Percentiles rank a stretch among this genome's conserved stretches.
phyloP scores from a whole-genome alignment of 768 basidiomycete species.

The Rhodotorula paludigena region DNA sequence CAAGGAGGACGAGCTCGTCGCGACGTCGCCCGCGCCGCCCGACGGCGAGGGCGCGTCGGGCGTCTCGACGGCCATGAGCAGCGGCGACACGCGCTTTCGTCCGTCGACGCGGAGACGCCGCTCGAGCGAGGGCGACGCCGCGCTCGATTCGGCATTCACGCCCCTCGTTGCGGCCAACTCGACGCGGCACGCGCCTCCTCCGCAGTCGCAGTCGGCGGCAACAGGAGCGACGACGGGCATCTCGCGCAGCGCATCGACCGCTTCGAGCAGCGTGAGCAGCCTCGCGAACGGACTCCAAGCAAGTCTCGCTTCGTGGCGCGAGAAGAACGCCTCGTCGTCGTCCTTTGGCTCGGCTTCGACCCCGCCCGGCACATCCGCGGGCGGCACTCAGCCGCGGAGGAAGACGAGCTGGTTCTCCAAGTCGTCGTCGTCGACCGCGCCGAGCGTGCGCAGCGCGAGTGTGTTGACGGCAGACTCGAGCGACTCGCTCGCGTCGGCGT shows the following conservation, averaged over 20 bases:
- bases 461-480: background rate
- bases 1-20: constrained; percentile 9
- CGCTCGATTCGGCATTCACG: background rate
- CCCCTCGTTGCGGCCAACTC: too few species aligned
- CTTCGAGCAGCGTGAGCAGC: constrained; percentile 15
- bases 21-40: too few species aligned
- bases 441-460: background rate
- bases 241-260: background rate
- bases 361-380: background rate
- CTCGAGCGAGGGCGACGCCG: constrained; percentile 1
- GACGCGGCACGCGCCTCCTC: too few species aligned
- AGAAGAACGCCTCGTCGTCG: constrained; percentile 2
- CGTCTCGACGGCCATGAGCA: background rate
- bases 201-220: too few species aligned
- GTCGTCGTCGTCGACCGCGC: background rate
- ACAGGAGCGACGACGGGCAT: background rate
- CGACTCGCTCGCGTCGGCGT: background rate
- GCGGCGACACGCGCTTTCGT: too few species aligned
- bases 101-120: constrained; percentile 1
- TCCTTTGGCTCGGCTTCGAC: background rate
- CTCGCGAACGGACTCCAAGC: constrained; percentile 13
- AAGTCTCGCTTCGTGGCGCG: constrained; percentile 14
- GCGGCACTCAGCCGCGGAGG: background rate
- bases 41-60: constrained; percentile 5
- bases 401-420: constrained; percentile 27